Percentiles rank a stretch among this genome's conserved stretches.
Evolutionary conservation across 106 monocot genomes (phyloP).

Genomic region (Allium cepa): DNA sequence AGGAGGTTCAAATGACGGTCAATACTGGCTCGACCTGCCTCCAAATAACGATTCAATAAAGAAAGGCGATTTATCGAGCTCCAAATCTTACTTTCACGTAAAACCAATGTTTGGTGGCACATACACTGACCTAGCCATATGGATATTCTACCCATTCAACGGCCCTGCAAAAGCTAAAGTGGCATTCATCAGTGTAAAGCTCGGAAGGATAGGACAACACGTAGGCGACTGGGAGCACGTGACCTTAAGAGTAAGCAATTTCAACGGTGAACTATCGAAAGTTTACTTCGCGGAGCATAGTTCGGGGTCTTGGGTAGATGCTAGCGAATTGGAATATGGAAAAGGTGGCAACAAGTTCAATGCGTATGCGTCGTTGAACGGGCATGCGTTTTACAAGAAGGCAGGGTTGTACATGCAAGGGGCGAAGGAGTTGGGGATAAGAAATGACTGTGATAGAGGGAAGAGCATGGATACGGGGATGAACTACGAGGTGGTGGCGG

Average conservation of each 20-base stretch:
- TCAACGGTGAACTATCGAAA: slow-evolving; percentile 46
- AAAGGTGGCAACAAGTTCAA: slow-evolving; percentile 34
- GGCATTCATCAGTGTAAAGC: slow-evolving; percentile 14
- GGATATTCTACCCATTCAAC: slow-evolving; percentile 92
- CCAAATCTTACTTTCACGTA: slow-evolving; percentile 51
- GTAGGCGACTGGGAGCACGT: slow-evolving; percentile 95
- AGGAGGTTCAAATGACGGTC: slow-evolving; percentile 58
- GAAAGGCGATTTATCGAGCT: slow-evolving; percentile 43
- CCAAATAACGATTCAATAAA: slow-evolving; percentile 22
- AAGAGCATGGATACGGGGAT: slow-evolving; percentile 41
- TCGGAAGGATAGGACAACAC: slow-evolving; percentile 75
- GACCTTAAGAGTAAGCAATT: slow-evolving; percentile 70
- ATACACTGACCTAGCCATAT: slow-evolving; percentile 61
- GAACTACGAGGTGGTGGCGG: slow-evolving; percentile 33
- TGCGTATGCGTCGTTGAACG: slow-evolving; percentile 50
- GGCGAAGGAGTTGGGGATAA: slow-evolving; percentile 17
- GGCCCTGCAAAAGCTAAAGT: slow-evolving; percentile 56
- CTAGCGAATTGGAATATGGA: slow-evolving; percentile 31
- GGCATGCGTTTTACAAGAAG: slow-evolving; percentile 62
- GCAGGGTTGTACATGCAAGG: slow-evolving; percentile 65
- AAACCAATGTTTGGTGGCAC: slow-evolving; percentile 68
- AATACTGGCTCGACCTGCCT: slow-evolving; percentile 82
- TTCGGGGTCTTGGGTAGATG: slow-evolving; percentile 60
- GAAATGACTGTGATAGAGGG: slow-evolving; percentile 56
- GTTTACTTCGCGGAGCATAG: slow-evolving; percentile 75